Base-by-base conservation (phyloP, 2,329 filamentous ascomycete genomes). In the Calonectria honghensis region DNA sequence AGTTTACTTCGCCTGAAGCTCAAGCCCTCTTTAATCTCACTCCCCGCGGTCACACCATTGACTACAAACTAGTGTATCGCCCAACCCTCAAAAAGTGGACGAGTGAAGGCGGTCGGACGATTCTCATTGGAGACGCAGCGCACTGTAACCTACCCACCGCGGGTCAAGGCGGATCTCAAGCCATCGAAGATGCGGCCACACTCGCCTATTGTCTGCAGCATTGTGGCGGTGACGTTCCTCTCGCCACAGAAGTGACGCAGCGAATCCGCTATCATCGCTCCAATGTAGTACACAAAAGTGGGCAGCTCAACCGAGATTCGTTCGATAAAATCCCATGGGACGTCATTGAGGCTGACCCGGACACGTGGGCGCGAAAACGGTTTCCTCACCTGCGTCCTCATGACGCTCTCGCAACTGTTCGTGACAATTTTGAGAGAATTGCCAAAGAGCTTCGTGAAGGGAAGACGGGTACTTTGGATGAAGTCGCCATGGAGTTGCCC, bases 291-390 rank as follows among this genome's bases (percentile, higher is more conserved):
- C 52, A 57, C 31, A 57, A 20, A 24, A 57, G 52, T 11, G 52
- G 52, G 6, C 52, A 32, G 11, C 52, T 57, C 2, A 57, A 57
- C 31, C 52, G 52, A 4, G 52, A 57, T 31, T 57, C 52, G 16
- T 57, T 57, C 14, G 52, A 57, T 18, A 57, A 57, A 20, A 31
- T 57, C 16, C 31, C 52, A 14, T 57, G 52, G 52, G 52, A 57
- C 9, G 4, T 57, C 20, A 35, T 57, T 24, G 52, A 57, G 29
- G 31, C 52, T 6, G 52, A 57, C 18, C 52, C 52, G 6, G 29
- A 57, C 11, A 35, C 52, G 6, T 57, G 52, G 52, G 52, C 52
- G 4, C 52, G 52, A 7, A 57, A 57, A 20, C 16, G 52, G 18
- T 57, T 57, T 31, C 52, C 52, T 9, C 52, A 57, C 29, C 31